phyloP scores from a whole-genome alignment of 768 basidiomycete species.

The Tremella yokohamensis region DNA sequence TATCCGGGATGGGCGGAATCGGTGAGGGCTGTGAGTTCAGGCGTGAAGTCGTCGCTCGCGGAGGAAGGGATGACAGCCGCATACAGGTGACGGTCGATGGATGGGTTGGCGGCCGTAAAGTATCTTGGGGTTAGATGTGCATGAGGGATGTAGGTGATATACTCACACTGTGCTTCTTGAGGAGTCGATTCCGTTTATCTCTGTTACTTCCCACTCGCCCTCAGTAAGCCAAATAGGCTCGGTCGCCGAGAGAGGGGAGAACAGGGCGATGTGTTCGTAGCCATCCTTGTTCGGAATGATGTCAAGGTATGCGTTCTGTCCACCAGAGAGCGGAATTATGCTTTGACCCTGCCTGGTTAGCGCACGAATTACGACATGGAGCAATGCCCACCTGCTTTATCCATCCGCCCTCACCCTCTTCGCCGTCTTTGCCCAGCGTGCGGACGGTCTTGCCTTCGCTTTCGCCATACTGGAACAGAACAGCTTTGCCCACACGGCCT shows the following conservation, averaged over 20 bases:
- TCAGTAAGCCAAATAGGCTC: conserved; percentile 78
- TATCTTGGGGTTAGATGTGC: conserved; percentile 59
- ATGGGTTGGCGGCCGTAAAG: conserved; percentile 79
- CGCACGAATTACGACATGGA: background rate
- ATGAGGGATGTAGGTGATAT: background rate
- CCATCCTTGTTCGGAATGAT: conserved; percentile 76
- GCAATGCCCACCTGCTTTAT: conserved; percentile 73
- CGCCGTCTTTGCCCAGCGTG: conserved; percentile 73
- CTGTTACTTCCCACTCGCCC: conserved; percentile 86
- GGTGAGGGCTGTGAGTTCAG: conserved; percentile 42
- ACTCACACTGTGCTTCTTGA: conserved; percentile 69
- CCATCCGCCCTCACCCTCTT: conserved; percentile 90
- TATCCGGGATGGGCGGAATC: conserved; percentile 55
- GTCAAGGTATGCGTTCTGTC: conserved; percentile 75
- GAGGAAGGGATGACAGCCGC: conserved; percentile 67
- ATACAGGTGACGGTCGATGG: conserved; percentile 78
- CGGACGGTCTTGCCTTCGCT: conserved; percentile 63
- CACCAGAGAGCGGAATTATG: conserved; percentile 42
- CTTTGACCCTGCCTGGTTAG: conserved; percentile 53
- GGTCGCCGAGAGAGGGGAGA: conserved; percentile 67
- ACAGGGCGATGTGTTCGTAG: conserved; percentile 88
- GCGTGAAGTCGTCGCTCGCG: conserved; percentile 28
- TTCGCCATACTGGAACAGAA: conserved; percentile 63
- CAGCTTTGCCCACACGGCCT: conserved; percentile 72
- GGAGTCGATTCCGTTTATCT: conserved; percentile 69